A percentile compares a stretch with the other conserved stretches of the same genome.
These are phyloP conservation scores for Fulvia fulva DNA, from an alignment of 2,329 filamentous ascomycete species.

Conservation along the genomic window DNA sequence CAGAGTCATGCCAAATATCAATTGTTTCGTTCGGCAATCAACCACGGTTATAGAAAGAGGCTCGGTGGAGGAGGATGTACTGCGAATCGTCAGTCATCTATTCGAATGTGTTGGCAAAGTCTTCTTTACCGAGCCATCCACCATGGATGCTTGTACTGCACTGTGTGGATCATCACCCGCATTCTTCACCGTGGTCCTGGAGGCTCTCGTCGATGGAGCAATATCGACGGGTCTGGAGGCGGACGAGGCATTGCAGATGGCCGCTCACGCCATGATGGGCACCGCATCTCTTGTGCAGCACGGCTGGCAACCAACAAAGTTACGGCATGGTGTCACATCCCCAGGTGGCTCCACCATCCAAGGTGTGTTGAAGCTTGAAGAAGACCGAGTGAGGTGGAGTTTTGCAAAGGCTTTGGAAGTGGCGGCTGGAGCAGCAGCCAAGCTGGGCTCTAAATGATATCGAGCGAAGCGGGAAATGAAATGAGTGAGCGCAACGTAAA, in stretches of 20 bases:
- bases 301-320: constrained; percentile 68
- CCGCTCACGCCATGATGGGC: constrained; percentile 71
- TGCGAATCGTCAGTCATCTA: constrained; percentile 64
- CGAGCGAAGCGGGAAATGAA: no score
- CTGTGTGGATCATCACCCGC: constrained; percentile 70
- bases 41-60: constrained; percentile 9
- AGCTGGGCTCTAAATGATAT: neutral
- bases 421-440: neutral
- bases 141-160: constrained; percentile 69
- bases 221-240: constrained; percentile 73
- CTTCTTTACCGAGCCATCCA: constrained; percentile 60
- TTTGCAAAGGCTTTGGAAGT: constrained; percentile 53
- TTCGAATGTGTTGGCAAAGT: constrained; percentile 70
- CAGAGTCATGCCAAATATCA: constrained; percentile 12
- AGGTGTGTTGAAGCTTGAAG: constrained; percentile 67
- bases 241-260: constrained; percentile 68
- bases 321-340: constrained; percentile 69
- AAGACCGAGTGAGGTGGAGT: constrained; percentile 62
- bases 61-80: neutral
- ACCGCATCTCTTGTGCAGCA: constrained; percentile 62
- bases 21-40: constrained; percentile 3
- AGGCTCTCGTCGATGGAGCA: constrained; percentile 69
- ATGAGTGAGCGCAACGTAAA: no score
- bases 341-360: constrained; percentile 73
- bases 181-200: constrained; percentile 70